Conservation (phyloP, 345 rosid species). For the Heritiera fomes region DNA sequence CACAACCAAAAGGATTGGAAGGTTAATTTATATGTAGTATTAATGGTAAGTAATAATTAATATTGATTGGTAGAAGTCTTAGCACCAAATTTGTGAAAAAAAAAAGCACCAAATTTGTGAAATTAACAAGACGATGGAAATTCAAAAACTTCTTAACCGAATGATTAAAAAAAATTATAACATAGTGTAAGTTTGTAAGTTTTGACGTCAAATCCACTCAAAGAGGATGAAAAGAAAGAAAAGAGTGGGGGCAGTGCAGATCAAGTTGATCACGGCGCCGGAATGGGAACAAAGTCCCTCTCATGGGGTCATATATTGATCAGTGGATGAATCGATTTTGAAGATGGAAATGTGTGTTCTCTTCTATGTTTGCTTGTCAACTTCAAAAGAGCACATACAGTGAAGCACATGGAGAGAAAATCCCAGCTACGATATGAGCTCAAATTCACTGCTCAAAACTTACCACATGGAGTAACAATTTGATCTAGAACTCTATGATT, state of each 20-base stretch:
- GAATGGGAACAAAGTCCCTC: background rate
- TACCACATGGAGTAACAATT: background rate
- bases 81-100: background rate
- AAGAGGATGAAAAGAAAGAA: background rate
- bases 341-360: conserved; percentile 5
- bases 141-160: too few species aligned
- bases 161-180: too few species aligned
- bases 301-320: background rate
- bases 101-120: too few species aligned
- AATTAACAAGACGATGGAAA: too few species aligned
- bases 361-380: conserved; percentile 2
- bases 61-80: background rate
- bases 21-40: background rate
- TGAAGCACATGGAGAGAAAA: background rate
- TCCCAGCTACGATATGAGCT: background rate
- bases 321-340: background rate
- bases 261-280: conserved; percentile 21
- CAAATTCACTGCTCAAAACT: too few species aligned
- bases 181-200: too few species aligned
- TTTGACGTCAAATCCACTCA: too few species aligned
- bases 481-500: background rate
- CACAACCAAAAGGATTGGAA: background rate
- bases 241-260: background rate
- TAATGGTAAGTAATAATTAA: background rate
- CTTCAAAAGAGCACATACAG: background rate